phyloP scores from a whole-genome alignment of 164 flowering plant genomes.

The Vitis cinerea region DNA sequence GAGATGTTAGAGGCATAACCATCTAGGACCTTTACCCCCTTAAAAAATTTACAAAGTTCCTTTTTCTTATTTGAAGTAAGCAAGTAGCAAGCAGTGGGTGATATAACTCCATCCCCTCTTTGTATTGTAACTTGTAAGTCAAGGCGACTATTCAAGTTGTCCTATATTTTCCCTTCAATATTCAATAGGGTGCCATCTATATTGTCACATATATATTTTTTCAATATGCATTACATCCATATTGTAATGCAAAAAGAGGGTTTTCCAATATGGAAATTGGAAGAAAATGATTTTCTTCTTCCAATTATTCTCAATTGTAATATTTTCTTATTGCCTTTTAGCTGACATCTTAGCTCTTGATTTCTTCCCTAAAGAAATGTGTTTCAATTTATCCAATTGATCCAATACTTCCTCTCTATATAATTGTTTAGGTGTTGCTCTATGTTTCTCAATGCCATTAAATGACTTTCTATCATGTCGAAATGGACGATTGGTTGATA shows the following conservation, averaged over 20 bases:
- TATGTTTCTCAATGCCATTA: not conserved
- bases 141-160: constrained; percentile 7
- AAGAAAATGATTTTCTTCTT: constrained; percentile 4
- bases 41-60: not conserved
- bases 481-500: constrained; percentile 6
- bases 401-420: too few relatives aligned
- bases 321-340: too few relatives aligned
- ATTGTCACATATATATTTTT: constrained; percentile 16
- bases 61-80: not conserved
- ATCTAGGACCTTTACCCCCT: constrained; percentile 1
- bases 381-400: too few relatives aligned
- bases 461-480: not conserved
- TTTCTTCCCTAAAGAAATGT: too few relatives aligned
- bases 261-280: constrained; percentile 2
- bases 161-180: constrained; percentile 19
- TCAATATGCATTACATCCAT: constrained; percentile 20
- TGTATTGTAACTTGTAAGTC: not conserved
- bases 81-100: not conserved
- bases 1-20: constrained; percentile 11
- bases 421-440: too few relatives aligned
- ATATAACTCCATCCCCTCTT: too few relatives aligned
- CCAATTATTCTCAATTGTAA: not conserved
- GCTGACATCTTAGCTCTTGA: too few relatives aligned
- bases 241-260: not conserved
- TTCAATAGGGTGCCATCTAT: constrained; percentile 8